Conservation (phyloP, 176 grass and related monocot genomes). For the Aechmea fasciata region DNA sequence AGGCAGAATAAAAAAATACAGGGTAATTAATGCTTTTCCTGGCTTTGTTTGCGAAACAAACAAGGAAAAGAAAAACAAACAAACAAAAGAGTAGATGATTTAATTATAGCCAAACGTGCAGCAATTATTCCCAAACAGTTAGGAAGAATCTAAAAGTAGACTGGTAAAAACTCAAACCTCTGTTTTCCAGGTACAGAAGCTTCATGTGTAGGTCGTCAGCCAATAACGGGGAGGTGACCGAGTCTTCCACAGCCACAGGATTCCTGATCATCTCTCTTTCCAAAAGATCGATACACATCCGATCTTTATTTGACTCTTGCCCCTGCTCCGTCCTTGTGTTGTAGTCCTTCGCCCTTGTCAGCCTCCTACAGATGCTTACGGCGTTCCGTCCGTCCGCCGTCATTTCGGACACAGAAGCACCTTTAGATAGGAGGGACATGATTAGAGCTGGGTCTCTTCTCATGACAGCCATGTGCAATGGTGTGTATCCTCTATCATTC, state of each 20-base stretch:
- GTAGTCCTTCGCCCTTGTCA: conserved; percentile 79
- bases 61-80: no score
- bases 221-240: conserved; percentile 83
- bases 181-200: conserved; percentile 90
- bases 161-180: conserved; percentile 42
- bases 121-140: conserved; percentile 1
- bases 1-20: no score
- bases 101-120: background rate
- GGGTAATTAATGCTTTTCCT: no score
- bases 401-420: conserved; percentile 44
- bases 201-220: conserved; percentile 91
- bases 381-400: conserved; percentile 69
- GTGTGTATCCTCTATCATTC: conserved; percentile 63
- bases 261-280: conserved; percentile 87
- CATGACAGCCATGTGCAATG: conserved; percentile 91
- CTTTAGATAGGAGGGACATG: conserved; percentile 70
- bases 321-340: conserved; percentile 58
- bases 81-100: no score
- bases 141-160: background rate
- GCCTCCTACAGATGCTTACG: conserved; percentile 59
- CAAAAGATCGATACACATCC: conserved; percentile 84
- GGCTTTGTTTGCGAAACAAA: no score
- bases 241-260: conserved; percentile 61
- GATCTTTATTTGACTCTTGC: conserved; percentile 94
- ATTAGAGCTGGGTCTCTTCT: conserved; percentile 87